A percentile compares a stretch with the other conserved stretches of the same genome.
These are phyloP conservation scores for Solanum acaule DNA, from an alignment of 257 asterid genomes.

Conservation along the genomic window DNA sequence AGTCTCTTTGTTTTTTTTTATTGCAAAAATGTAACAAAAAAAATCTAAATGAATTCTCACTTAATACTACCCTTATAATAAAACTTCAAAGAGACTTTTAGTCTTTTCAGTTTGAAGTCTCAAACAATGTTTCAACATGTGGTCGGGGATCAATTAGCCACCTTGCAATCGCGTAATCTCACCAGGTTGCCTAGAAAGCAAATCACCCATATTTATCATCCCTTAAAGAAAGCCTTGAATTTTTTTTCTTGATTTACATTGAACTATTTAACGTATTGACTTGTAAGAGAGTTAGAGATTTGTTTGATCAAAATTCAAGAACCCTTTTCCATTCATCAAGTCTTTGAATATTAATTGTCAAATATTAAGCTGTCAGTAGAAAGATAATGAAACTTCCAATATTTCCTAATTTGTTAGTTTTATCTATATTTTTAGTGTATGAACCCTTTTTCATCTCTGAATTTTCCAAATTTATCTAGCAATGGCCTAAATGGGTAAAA, in stretches of 20 bases:
- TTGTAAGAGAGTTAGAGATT: conserved; percentile 21
- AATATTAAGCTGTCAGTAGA: too few relatives aligned
- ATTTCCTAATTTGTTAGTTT: too few relatives aligned
- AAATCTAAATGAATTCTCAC: too few relatives aligned
- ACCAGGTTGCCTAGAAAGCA: conserved; percentile 26
- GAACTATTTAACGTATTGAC: conserved; percentile 41
- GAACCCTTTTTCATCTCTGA: too few relatives aligned
- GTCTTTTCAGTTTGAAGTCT: not conserved
- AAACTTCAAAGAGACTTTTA: not conserved
- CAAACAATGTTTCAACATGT: not conserved
- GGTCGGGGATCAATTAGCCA: conserved; percentile 16
- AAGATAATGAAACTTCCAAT: too few relatives aligned
- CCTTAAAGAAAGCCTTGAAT: conserved; percentile 41
- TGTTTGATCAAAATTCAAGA: conserved; percentile 63
- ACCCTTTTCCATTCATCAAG: too few relatives aligned
- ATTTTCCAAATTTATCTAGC: too few relatives aligned
- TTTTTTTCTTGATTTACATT: conserved; percentile 24
- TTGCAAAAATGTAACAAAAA: too few relatives aligned
- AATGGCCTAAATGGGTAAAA: too few relatives aligned
- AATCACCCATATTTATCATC: conserved; percentile 54
- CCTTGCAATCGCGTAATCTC: conserved; percentile 34
- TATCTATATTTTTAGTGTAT: too few relatives aligned
- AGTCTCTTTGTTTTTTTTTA: too few relatives aligned
- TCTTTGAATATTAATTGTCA: too few relatives aligned
- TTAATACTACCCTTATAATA: not conserved